Evolutionary conservation across 108 stramenopile species (phyloP).

Genomic region (Skeletonema marinoi): DNA sequence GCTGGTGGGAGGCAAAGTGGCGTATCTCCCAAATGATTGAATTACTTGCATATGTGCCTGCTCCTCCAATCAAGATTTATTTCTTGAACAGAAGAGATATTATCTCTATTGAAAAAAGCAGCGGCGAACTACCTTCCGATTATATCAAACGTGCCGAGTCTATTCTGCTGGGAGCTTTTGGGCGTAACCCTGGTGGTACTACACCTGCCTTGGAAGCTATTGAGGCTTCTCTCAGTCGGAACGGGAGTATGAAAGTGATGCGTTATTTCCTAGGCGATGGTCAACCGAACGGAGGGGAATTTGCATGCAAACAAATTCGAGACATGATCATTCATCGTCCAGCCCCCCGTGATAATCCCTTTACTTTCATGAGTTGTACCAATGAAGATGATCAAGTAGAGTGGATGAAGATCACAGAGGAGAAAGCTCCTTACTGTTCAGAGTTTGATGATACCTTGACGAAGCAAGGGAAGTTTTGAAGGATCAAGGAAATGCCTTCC

Average conservation of each 20-base stretch:
- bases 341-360: constrained; percentile 48
- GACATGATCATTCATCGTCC: constrained; percentile 39
- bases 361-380: constrained; percentile 61
- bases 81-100: constrained; percentile 54
- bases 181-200: constrained; percentile 32
- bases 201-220: constrained; percentile 55
- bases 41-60: constrained; percentile 55
- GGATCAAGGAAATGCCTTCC: constrained; percentile 56
- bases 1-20: constrained; percentile 52
- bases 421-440: constrained; percentile 51
- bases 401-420: constrained; percentile 66
- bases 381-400: constrained; percentile 52
- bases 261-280: constrained; percentile 64
- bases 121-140: constrained; percentile 29
- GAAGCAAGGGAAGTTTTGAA: constrained; percentile 46
- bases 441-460: constrained; percentile 47
- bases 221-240: constrained; percentile 45
- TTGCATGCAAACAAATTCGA: constrained; percentile 47
- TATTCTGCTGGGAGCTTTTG: constrained; percentile 48
- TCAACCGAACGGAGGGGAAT: constrained; percentile 51
- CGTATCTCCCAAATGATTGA: constrained; percentile 61
- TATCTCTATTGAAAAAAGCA: constrained; percentile 18
- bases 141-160: constrained; percentile 37
- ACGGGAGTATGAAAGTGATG: constrained; percentile 34
- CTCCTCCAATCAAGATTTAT: constrained; percentile 43